Conservation (phyloP, 106 monocot genomes). For the Ottelia alismoides region DNA sequence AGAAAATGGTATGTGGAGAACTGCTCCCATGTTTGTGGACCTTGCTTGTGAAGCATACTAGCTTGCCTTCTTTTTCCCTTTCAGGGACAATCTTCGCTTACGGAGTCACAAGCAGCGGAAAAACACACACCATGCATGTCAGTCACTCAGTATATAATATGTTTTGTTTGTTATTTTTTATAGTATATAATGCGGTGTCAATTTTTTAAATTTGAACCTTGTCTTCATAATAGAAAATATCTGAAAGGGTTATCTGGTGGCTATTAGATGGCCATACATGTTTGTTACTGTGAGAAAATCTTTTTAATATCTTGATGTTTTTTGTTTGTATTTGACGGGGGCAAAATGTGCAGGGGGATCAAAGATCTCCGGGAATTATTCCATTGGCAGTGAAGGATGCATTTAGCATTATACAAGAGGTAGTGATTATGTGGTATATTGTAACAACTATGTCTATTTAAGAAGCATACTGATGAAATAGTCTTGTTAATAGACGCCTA, state of each 20-base stretch:
- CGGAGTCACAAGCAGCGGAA: constrained; percentile 95
- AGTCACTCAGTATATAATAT: too few species aligned
- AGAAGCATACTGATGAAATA: neutral
- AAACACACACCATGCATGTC: constrained; percentile 97
- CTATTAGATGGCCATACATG: too few species aligned
- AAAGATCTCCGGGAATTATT: constrained; percentile 95
- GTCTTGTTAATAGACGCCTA: constrained; percentile 60
- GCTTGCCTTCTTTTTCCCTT: neutral
- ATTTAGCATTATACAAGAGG: constrained; percentile 97
- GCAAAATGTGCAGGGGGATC: constrained; percentile 70
- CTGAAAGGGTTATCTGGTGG: too few species aligned
- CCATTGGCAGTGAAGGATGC: constrained; percentile 97
- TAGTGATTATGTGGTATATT: constrained; percentile 5
- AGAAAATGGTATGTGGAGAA: too few species aligned
- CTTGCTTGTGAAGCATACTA: too few species aligned
- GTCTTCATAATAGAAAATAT: too few species aligned
- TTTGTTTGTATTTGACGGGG: neutral
- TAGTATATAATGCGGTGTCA: too few species aligned
- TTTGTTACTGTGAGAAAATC: too few species aligned
- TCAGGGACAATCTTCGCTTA: constrained; percentile 97
- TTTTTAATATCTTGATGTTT: constrained; percentile 4
- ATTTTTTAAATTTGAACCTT: too few species aligned
- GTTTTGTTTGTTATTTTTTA: too few species aligned
- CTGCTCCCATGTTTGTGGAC: too few species aligned
- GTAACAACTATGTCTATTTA: neutral